phyloP scores from a whole-genome alignment of 768 basidiomycete species.

The Calvatia gigantea region DNA sequence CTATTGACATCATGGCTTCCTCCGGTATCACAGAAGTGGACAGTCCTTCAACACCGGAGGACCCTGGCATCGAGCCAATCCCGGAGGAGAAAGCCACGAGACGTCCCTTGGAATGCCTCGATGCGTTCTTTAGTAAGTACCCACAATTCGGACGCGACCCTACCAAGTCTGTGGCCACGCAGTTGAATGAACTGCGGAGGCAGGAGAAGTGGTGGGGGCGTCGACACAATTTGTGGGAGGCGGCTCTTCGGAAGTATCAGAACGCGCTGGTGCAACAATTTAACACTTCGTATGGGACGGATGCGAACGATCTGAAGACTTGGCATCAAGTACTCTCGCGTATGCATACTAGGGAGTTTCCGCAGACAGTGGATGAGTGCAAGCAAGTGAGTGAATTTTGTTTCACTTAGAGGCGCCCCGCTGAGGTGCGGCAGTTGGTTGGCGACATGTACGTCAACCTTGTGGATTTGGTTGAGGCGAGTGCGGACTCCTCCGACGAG shows the following conservation, averaged over 20 bases:
- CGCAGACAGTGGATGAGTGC: background rate
- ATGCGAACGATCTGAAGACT: constrained; percentile 21
- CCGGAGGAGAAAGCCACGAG: background rate
- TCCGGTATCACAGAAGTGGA: no score
- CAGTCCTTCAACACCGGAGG: no score
- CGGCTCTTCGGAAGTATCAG: constrained; percentile 17
- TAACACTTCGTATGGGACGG: constrained; percentile 24
- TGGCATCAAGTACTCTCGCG: constrained; percentile 16
- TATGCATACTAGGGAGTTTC: background rate
- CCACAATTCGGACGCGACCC: background rate
- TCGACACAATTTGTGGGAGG: background rate
- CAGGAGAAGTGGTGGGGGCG: background rate
- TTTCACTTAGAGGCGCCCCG: background rate
- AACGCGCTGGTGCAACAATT: constrained; percentile 24
- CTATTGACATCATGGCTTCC: background rate
- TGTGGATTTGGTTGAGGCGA: constrained; percentile 21
- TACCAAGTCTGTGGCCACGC: background rate
- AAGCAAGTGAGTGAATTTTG: background rate
- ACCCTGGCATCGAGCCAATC: no score
- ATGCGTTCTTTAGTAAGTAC: background rate
- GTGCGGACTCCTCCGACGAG: background rate
- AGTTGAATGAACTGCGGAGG: constrained; percentile 1
- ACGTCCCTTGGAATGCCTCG: background rate
- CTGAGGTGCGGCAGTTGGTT: constrained; percentile 18
- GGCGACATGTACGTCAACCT: constrained; percentile 27